Evolutionary conservation across 1,284 basidiomycete genomes (phyloP).

Genomic region (Papiliotrema laurentii): DNA sequence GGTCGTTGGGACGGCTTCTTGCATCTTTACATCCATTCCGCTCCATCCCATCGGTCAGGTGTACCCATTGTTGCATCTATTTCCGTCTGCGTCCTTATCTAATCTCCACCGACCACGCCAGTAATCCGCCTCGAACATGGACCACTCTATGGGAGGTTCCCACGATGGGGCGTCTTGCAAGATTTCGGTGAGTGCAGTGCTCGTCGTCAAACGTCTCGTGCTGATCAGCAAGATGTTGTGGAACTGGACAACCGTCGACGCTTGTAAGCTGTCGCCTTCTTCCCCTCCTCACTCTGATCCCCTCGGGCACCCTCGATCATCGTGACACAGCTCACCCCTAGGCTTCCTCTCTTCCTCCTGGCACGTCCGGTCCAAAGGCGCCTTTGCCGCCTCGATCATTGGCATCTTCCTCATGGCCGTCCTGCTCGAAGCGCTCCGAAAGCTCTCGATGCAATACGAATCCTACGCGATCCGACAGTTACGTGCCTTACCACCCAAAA

Average conservation of each 20-base stretch:
- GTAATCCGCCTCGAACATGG: conserved; percentile 4
- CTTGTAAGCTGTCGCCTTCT: conserved; percentile 12
- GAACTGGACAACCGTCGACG: conserved; percentile 30
- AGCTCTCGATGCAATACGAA: conserved; percentile 21
- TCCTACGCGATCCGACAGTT: conserved; percentile 11
- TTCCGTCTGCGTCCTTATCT: not conserved
- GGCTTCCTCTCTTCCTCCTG: conserved; percentile 27
- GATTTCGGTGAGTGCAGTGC: not conserved
- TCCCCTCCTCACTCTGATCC: too few species aligned
- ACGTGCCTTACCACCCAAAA: conserved; percentile 1
- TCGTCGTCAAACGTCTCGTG: not conserved
- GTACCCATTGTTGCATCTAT: not conserved
- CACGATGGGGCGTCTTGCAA: conserved; percentile 4
- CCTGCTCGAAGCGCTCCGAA: conserved; percentile 18
- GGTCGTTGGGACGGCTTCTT: too few species aligned
- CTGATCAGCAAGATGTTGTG: conserved; percentile 35
- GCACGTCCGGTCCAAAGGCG: conserved; percentile 22
- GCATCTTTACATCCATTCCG: too few species aligned
- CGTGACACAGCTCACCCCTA: not conserved
- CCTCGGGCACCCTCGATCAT: too few species aligned
- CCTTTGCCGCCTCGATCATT: conserved; percentile 28
- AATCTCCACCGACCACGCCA: not conserved
- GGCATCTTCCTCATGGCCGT: conserved; percentile 21
- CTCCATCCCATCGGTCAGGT: too few species aligned
- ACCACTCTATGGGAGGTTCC: conserved; percentile 4